A percentile compares a stretch with the other conserved stretches of the same genome.
phyloP scores from a whole-genome alignment of 2,329 filamentous ascomycete genomes.

The Exophiala bonariae region DNA sequence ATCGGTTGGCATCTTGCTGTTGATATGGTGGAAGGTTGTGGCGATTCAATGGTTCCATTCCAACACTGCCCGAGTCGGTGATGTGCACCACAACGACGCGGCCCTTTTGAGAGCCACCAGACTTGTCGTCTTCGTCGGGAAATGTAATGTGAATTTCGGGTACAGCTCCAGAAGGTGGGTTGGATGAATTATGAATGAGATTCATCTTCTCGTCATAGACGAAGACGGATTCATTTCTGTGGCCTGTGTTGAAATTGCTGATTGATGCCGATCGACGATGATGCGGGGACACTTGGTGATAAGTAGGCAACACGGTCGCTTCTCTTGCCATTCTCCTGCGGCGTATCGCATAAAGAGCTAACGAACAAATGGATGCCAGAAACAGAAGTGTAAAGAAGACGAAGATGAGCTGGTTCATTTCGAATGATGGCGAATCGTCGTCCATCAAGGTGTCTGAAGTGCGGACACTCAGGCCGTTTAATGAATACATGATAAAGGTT shows the following conservation, averaged over 20 bases:
- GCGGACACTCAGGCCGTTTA: slow-evolving; percentile 12
- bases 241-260: slow-evolving; percentile 46
- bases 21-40: slow-evolving; percentile 82
- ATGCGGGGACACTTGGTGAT: slow-evolving; percentile 57
- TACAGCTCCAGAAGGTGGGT: slow-evolving; percentile 77
- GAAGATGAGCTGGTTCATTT: slow-evolving; percentile 75
- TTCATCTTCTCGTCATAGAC: slow-evolving; percentile 78
- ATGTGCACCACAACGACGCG: slow-evolving; percentile 90
- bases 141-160: slow-evolving; percentile 98
- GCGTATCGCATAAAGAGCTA: slow-evolving; percentile 70
- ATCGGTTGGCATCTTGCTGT: slow-evolving; percentile 73
- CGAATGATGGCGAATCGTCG: slow-evolving; percentile 50
- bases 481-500: slow-evolving; percentile 16
- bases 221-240: slow-evolving; percentile 68
- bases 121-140: slow-evolving; percentile 82
- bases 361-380: slow-evolving; percentile 67
- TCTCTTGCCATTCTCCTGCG: slow-evolving; percentile 59
- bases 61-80: slow-evolving; percentile 79
- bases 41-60: slow-evolving; percentile 78
- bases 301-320: slow-evolving; percentile 64
- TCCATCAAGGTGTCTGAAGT: slow-evolving; percentile 28
- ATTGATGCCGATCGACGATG: slow-evolving; percentile 62
- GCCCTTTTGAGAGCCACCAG: slow-evolving; percentile 67
- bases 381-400: slow-evolving; percentile 76
- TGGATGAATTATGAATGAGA: slow-evolving; percentile 73